Evolutionary conservation across 331 rosid genomes (phyloP).

Genomic region (Quercus lobata): DNA sequence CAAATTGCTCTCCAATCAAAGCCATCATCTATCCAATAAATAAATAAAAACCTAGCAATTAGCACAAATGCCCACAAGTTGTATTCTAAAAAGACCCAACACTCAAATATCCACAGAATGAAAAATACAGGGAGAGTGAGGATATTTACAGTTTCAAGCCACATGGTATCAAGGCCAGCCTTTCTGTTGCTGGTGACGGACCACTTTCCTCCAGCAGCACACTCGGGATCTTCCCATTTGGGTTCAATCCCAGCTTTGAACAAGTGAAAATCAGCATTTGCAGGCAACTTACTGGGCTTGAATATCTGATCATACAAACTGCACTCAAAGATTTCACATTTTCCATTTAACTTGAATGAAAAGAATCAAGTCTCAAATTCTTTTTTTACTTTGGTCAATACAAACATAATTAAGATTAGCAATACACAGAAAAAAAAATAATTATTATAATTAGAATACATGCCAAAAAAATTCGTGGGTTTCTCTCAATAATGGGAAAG

Average conservation of each 20-base stretch:
- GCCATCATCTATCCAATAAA: slow-evolving; percentile 69
- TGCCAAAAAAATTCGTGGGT: background rate
- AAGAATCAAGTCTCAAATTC: background rate
- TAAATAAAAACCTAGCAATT: background rate
- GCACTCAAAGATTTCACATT: slow-evolving; percentile 11
- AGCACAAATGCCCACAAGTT: background rate
- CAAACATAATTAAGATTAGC: background rate
- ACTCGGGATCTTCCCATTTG: slow-evolving; percentile 99
- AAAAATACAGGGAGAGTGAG: background rate
- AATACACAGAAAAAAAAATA: background rate
- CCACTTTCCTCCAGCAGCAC: slow-evolving; percentile 98
- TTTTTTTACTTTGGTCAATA: background rate
- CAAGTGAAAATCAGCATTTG: slow-evolving; percentile 73
- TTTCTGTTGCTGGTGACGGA: slow-evolving; percentile 54
- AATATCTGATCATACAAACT: slow-evolving; percentile 83
- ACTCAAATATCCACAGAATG: background rate
- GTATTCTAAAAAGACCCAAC: background rate
- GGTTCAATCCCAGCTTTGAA: slow-evolving; percentile 91
- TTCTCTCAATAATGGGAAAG: background rate
- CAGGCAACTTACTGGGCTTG: slow-evolving; percentile 78
- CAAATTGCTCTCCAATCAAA: slow-evolving; percentile 93
- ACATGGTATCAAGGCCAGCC: slow-evolving; percentile 66
- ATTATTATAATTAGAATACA: background rate
- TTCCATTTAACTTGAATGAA: background rate
- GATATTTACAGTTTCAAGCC: slow-evolving; percentile 83